Base-by-base conservation (phyloP, 176 grass and related monocot species). In the Pontederia paniculata region DNA sequence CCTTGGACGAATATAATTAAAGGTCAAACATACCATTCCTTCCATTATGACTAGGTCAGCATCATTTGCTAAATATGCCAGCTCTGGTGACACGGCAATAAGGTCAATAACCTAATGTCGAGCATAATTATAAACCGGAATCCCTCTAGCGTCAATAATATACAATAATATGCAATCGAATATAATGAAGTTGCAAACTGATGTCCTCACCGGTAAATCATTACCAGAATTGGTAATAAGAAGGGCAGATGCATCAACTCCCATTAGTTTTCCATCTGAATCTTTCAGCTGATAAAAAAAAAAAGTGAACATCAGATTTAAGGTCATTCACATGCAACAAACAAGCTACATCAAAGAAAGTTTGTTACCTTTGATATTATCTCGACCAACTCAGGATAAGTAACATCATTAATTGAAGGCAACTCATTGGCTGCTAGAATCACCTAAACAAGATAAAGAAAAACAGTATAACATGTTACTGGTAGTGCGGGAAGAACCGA, bases 391-490 rank as follows among this genome's bases (percentile, higher is more conserved):
- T 98, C 93, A 63, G 73, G 80, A 62, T 91, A 98, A 3, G 86
- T 91, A 18, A 98, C 54, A 56, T 98, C 93, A 73, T 91, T 98
- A 62, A 98, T 98, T 8, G 93, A 98, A 65, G 93, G 93, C 86
- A 88, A 77, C 58, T 98, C 93, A 62, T 98, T 98, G 41, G 93
- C 86, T 69, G 93, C 83, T 77, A 98, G 88, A 88, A 98, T 73
- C 68, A 91, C 93, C 86, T 98, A 70, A 45, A 78, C 0, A 57
- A 88, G 54, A n/a, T 28, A 57, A 72, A 44, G 19, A 44, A 59
- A 44, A 59, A 47, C 46, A 56, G 51, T 58, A 28, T 67, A 28
- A 62, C 51, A 58, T 62, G 65, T 20, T 21, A 63, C 11, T 22
- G 21, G 11, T 9, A 45, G 37, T 8, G 20, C 21, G 17, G 17